A percentile compares a stretch with the other conserved stretches of the same genome.
Evolutionary conservation across 495 filamentous ascomycete species (phyloP).

Genomic region (Aspergillus bertholletiae): DNA sequence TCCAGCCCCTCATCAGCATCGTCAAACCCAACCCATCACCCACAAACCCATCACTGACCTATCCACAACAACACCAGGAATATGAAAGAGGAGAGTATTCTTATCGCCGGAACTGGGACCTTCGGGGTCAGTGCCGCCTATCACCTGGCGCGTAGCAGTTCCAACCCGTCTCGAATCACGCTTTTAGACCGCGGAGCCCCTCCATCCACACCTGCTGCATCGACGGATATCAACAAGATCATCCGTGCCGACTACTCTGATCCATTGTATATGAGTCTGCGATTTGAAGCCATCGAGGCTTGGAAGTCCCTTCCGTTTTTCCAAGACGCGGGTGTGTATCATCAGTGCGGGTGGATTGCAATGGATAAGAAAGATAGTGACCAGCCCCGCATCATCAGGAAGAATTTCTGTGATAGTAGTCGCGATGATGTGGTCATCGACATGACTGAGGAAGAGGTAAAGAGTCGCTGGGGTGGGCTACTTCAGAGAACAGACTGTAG

Average conservation of each 20-base stretch:
- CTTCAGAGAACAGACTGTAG: conserved; percentile 22
- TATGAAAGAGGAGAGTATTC: conserved; percentile 20
- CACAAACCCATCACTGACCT: no score
- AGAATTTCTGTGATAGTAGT: conserved; percentile 28
- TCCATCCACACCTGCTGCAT: conserved; percentile 23
- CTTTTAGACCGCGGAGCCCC: conserved; percentile 34
- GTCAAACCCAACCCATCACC: no score
- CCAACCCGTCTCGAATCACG: conserved; percentile 24
- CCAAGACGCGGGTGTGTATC: conserved; percentile 21
- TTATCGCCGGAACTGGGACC: conserved; percentile 43
- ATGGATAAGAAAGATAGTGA: conserved; percentile 29
- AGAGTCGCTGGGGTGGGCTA: conserved; percentile 25
- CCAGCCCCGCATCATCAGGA: conserved; percentile 21
- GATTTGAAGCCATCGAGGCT: conserved; percentile 28
- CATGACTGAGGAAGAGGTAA: conserved; percentile 27
- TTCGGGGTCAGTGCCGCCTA: conserved; percentile 45
- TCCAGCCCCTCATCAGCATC: background rate
- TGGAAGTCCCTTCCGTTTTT: conserved; percentile 25
- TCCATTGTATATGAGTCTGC: conserved; percentile 28
- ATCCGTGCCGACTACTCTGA: conserved; percentile 33
- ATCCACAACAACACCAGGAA: background rate
- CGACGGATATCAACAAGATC: conserved; percentile 33
- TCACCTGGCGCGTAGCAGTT: conserved; percentile 26
- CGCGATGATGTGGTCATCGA: conserved; percentile 15
- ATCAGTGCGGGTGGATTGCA: conserved; percentile 34